Percentiles rank a stretch among this genome's conserved stretches.
These are phyloP conservation scores for Vigna nakashimae DNA, from an alignment of 306 rosid species.

Conservation along the genomic window DNA sequence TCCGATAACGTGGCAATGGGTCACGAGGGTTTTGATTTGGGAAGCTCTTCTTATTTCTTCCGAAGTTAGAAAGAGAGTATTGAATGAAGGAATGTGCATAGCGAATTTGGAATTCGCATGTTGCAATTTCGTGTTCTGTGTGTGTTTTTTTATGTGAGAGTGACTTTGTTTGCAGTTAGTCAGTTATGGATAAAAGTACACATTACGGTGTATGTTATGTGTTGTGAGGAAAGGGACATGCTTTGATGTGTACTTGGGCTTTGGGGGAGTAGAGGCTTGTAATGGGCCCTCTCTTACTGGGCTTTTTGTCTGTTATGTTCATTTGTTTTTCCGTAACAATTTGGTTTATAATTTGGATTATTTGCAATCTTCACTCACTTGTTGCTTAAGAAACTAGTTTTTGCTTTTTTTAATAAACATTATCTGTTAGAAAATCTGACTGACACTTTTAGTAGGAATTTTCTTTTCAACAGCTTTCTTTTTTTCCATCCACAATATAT, in stretches of 20 bases:
- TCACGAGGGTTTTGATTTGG: slow-evolving; percentile 43
- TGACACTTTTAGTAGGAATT: no score
- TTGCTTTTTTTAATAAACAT: no score
- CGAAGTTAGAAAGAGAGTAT: neutral
- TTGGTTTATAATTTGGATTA: neutral
- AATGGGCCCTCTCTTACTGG: slow-evolving; percentile 26
- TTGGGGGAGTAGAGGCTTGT: slow-evolving; percentile 16
- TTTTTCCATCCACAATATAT: no score
- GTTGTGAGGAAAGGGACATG: neutral
- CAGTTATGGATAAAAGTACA: neutral
- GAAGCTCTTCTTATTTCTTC: slow-evolving; percentile 44
- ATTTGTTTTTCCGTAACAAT: neutral
- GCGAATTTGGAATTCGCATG: neutral
- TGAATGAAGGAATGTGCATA: neutral
- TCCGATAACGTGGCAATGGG: slow-evolving; percentile 26
- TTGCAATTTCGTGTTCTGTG: slow-evolving; percentile 1
- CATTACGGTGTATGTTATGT: neutral
- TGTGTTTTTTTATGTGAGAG: neutral
- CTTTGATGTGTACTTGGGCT: slow-evolving; percentile 37
- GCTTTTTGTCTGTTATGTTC: neutral
- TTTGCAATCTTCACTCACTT: neutral
- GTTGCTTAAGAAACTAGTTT: neutral
- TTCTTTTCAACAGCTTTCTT: no score
- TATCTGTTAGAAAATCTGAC: no score
- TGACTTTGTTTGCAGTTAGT: neutral